Evolutionary conservation across 805 yeast genomes (phyloP), one percentile per base, ranked within the genome.

Genomic region (Candida awuae): DNA sequence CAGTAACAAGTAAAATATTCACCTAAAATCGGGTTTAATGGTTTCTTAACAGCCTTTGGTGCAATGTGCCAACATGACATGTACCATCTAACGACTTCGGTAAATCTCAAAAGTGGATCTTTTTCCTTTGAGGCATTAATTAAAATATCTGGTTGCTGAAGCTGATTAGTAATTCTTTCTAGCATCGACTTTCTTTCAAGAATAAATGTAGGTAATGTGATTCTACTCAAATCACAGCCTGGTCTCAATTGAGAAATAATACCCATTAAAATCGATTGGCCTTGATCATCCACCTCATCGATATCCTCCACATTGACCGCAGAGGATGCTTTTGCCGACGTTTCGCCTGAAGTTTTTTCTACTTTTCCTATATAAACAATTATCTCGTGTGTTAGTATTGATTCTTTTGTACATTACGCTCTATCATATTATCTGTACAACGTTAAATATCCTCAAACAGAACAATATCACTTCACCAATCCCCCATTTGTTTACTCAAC

Each of bases 41-140:
- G 98, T 61, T 92, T 92, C 59, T 92, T 92, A 13, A 92, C 98
- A 4, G 97, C 98, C 57, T 90, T 90, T 21, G 97, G 98, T 1
- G 97, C 92, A 58, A 92, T 92, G 56, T 92, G 97, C 97, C 97
- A 92, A 34, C 94, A 86, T 3, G 96, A 75, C 59, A 92, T 68
- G 58, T 92, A 92, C 95, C 96, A 90, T 53, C 77, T 76, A 17
- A 83, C 79, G 7, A 90, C 80, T 32, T 73, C 64, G 6, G 85
- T 54, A 51, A 92, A 88, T 42, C 97, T 71, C 41, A 75, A 68
- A 17, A 80, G 52, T 2, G 79, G 77, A 47, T 83, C 84, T 3
- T 58, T 56, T 3, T 71, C 63, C 3, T 53, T 52, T 47, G 81
- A 81, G 0, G 97, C 97, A 18, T 73, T 70, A 6, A 86, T 55